Percentiles rank a stretch among this genome's conserved stretches.
Conservation (phyloP, 352 stramenopile species). For the Globisporangium mamillatum region DNA sequence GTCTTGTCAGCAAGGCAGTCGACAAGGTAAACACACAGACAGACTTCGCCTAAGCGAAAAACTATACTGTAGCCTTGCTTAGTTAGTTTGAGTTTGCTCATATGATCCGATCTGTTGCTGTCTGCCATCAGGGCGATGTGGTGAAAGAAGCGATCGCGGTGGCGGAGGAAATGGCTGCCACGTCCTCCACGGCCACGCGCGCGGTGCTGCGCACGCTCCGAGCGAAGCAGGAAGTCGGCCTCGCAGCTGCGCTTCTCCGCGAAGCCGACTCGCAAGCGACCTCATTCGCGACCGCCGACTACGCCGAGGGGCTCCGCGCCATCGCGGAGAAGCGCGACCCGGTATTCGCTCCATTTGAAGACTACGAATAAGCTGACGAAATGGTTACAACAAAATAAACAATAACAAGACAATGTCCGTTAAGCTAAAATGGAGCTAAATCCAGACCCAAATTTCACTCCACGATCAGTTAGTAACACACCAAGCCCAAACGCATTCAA, state of each 20-base stretch:
- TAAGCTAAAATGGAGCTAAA: constrained; percentile 1
- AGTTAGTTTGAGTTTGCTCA: too few species aligned
- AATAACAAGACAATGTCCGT: neutral
- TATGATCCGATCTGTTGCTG: too few species aligned
- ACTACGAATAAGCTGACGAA: constrained; percentile 26
- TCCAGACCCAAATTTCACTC: neutral
- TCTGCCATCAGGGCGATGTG: constrained; percentile 26
- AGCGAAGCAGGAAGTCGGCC: constrained; percentile 56
- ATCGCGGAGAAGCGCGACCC: constrained; percentile 61
- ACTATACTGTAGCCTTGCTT: too few species aligned
- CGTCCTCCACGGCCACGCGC: constrained; percentile 69
- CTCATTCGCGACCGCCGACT: constrained; percentile 79
- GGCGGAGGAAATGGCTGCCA: constrained; percentile 50
- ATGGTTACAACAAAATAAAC: neutral
- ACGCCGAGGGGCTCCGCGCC: constrained; percentile 76
- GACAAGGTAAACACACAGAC: constrained; percentile 17
- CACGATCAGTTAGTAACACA: too few species aligned
- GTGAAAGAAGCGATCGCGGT: constrained; percentile 52
- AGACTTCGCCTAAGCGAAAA: too few species aligned
- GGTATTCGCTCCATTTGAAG: constrained; percentile 46
- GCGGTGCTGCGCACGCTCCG: constrained; percentile 64
- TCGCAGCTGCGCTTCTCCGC: constrained; percentile 60
- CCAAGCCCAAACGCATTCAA: too few species aligned
- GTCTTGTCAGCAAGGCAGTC: constrained; percentile 52
- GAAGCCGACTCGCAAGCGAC: constrained; percentile 79